Evolutionary conservation across 2,329 filamentous ascomycete genomes (phyloP).

Genomic region (Monosporascus cannonballus): DNA sequence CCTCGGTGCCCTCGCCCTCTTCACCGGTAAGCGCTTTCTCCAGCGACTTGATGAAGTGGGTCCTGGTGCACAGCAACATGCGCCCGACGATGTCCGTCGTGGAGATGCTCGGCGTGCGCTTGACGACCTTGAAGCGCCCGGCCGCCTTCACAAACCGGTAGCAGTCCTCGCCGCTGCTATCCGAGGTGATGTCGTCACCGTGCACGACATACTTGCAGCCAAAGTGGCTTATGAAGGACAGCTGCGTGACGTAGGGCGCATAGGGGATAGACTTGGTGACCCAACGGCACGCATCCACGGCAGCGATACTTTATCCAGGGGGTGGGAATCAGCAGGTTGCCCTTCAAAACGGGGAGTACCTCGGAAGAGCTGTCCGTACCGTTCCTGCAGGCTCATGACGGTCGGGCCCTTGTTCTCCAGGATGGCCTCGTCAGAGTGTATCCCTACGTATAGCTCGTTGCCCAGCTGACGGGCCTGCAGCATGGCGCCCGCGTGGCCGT

Average conservation of each 20-base stretch:
- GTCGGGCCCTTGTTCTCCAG: constrained; percentile 96
- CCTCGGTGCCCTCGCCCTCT: constrained; percentile 64
- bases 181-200: constrained; percentile 94
- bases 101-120: constrained; percentile 91
- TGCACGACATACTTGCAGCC: constrained; percentile 95
- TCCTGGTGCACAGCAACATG: constrained; percentile 94
- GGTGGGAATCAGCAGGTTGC: constrained; percentile 20
- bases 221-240: constrained; percentile 92
- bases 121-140: constrained; percentile 91
- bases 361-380: constrained; percentile 39
- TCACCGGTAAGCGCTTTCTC: constrained; percentile 60
- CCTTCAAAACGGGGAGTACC: constrained; percentile 11
- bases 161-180: constrained; percentile 89
- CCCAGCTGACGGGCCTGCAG: constrained; percentile 91
- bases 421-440: constrained; percentile 94
- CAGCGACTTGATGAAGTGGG: constrained; percentile 84
- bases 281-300: constrained; percentile 94
- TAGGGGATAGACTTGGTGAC: constrained; percentile 75
- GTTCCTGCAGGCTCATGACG: constrained; percentile 90
- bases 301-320: constrained; percentile 57
- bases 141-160: constrained; percentile 97
- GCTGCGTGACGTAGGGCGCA: constrained; percentile 89
- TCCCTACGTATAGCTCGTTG: constrained; percentile 79
- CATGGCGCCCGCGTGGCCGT: constrained; percentile 95
- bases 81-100: constrained; percentile 97